A percentile compares a stretch with the other conserved stretches of the same genome.
phyloP scores from a whole-genome alignment of 192 early-diverging fungal genomes.

The Allomyces arbusculus region DNA sequence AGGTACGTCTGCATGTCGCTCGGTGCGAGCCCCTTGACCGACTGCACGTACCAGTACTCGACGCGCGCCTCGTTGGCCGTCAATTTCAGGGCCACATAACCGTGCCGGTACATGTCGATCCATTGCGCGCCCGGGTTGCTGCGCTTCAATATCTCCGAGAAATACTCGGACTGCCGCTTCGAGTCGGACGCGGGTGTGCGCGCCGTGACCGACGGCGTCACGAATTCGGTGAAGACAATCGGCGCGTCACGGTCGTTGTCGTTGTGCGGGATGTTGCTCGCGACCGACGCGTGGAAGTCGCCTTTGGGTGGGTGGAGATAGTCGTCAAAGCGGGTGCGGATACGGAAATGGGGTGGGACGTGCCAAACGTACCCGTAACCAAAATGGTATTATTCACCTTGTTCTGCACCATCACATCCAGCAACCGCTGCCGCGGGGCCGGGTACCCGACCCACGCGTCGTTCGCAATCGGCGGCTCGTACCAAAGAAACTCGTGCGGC shows the following conservation, averaged over 20 bases:
- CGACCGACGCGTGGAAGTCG: background rate
- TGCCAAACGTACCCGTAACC: background rate
- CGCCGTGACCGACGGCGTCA: slow-evolving; percentile 12
- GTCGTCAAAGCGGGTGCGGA: too few relatives aligned
- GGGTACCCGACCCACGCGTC: slow-evolving; percentile 11
- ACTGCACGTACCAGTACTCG: too few relatives aligned
- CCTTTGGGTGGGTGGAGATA: background rate
- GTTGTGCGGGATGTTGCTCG: background rate
- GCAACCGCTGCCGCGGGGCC: slow-evolving; percentile 8
- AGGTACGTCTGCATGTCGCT: too few relatives aligned
- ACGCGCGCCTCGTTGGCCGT: too few relatives aligned
- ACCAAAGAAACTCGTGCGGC: background rate
- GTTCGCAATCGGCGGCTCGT: background rate
- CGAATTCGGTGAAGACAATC: slow-evolving; percentile 13
- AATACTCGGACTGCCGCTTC: too few relatives aligned
- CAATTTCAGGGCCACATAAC: too few relatives aligned
- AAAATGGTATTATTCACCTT: slow-evolving; percentile 12
- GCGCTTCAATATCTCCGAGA: too few relatives aligned
- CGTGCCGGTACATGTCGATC: too few relatives aligned
- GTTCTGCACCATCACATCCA: slow-evolving; percentile 7
- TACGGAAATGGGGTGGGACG: too few relatives aligned
- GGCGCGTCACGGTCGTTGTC: background rate
- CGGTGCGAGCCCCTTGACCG: too few relatives aligned
- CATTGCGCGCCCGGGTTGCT: too few relatives aligned
- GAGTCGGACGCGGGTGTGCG: slow-evolving; percentile 3